Evolutionary conservation across 176 grass and related monocot species (phyloP).

Genomic region (Puccinellia tenuiflora): DNA sequence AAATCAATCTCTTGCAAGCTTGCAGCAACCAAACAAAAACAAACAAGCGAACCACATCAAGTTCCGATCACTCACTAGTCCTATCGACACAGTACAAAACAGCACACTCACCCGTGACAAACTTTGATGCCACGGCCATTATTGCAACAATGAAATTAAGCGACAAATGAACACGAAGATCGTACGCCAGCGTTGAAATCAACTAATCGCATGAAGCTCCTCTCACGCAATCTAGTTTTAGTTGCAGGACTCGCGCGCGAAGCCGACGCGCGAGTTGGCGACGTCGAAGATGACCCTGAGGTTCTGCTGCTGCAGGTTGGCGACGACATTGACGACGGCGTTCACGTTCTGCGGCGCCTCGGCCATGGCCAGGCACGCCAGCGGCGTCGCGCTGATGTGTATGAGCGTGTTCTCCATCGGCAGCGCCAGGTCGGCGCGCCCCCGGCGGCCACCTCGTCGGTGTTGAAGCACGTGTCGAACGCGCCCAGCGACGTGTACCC

Average conservation of each 20-base stretch:
- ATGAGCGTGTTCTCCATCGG: conserved; percentile 87
- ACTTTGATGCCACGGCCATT: conserved; percentile 17
- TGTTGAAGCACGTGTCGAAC: conserved; percentile 97
- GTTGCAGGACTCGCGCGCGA: conserved; percentile 72
- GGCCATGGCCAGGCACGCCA: conserved; percentile 91
- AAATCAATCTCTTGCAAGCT: not conserved
- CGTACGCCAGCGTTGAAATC: not conserved
- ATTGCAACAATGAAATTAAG: conserved; percentile 9
- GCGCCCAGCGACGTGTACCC: conserved; percentile 89
- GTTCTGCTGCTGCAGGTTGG: conserved; percentile 98
- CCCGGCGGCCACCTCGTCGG: conserved; percentile 56
- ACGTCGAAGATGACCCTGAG: conserved; percentile 69
- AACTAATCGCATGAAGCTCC: not conserved
- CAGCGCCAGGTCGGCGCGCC: conserved; percentile 61
- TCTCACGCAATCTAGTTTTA: not conserved
- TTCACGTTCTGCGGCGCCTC: conserved; percentile 82
- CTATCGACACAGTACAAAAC: not conserved
- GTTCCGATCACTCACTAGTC: not conserved
- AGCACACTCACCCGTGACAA: conserved; percentile 24
- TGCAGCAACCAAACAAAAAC: not conserved
- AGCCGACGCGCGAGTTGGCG: conserved; percentile 63
- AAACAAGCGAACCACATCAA: not conserved
- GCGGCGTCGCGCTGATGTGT: conserved; percentile 84
- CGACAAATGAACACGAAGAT: not conserved
- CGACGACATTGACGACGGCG: conserved; percentile 81